These are phyloP conservation scores for Biscogniauxia sp. DNA, from an alignment of 2,329 filamentous ascomycete species.

Conservation along the genomic window DNA sequence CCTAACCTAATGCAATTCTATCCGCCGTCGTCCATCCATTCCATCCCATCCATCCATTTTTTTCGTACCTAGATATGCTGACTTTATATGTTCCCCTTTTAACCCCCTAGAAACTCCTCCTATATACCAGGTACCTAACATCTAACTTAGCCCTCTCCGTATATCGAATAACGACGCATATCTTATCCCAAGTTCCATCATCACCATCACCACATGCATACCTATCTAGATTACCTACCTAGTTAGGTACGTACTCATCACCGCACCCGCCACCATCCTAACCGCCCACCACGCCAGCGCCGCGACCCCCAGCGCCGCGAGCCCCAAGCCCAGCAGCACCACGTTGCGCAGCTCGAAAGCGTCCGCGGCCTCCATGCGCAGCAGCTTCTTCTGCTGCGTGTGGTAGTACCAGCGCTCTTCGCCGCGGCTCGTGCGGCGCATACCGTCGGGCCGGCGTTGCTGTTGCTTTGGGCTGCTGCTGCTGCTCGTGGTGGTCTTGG, in stretches of 20 bases:
- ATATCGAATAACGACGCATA: no score
- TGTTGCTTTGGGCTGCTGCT: background rate
- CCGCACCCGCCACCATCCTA: conserved; percentile 5
- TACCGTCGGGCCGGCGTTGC: background rate
- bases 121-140: no score
- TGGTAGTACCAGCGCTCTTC: conserved; percentile 47
- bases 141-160: no score
- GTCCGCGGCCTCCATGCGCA: conserved; percentile 60
- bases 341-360: conserved; percentile 58
- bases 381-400: conserved; percentile 57
- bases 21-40: no score
- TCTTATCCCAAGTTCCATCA: no score
- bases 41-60: no score
- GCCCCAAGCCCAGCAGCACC: conserved; percentile 50
- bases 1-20: no score
- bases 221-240: no score
- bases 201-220: background rate
- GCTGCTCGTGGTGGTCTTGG: background rate
- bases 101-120: no score
- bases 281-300: conserved; percentile 23
- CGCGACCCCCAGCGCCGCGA: conserved; percentile 34
- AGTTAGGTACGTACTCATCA: background rate
- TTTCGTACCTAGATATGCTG: no score
- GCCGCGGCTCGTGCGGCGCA: conserved; percentile 13
- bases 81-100: no score